Evolutionary conservation across 2,329 filamentous ascomycete genomes (phyloP), one percentile per base, ranked within the genome.

Genomic region (Trichoderma sp.): DNA sequence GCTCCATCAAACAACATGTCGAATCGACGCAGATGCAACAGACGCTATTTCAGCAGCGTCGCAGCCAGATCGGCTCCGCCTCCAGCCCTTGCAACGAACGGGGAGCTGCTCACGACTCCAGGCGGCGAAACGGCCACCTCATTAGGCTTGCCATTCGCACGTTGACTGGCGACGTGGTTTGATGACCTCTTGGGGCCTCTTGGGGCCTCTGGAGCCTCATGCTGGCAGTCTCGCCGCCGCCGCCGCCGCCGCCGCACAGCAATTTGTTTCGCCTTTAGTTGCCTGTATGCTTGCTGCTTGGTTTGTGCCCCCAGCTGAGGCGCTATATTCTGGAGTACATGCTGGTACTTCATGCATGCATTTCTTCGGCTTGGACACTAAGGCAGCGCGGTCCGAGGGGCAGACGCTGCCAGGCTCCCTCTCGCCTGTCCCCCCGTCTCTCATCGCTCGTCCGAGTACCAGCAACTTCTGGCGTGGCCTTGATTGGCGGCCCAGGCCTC

Each of bases 341-440:
- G 49, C 33, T 16, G 40, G 40, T 43, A 29, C 21, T 66, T 57
- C 63, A 58, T 66, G 63, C 63, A 66, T 47, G 63, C 53, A 31
- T 66, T 66, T 66, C 37, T 49, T 66, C 37, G 53, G 53, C 27
- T 24, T n/a, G 43, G 53, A 10, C 63, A 66, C 63, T 66, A 66
- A 66, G 63, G 63, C 63, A 66, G 13, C 53, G 53, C 63, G 63
- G 63, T 66, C 63, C 63, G 63, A 66, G 31, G 53, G 43, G 52
- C 52, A 57, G 60, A 37, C 16, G 21, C 52, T 49, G 29, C 29
- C 16, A n/a, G 37, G 37, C 19, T 43, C 37, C 40, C 40, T 43
- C 40, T 43, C 40, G 40, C 7, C 40, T 10, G 37, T 19, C 37
- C 3, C 3, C 16, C 19, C 16, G 37, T 43, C 52, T 27, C 27